Evolutionary conservation across 208 protist species (phyloP), one percentile per base, ranked within the genome.

Genomic region (Acanthamoeba quina): DNA sequence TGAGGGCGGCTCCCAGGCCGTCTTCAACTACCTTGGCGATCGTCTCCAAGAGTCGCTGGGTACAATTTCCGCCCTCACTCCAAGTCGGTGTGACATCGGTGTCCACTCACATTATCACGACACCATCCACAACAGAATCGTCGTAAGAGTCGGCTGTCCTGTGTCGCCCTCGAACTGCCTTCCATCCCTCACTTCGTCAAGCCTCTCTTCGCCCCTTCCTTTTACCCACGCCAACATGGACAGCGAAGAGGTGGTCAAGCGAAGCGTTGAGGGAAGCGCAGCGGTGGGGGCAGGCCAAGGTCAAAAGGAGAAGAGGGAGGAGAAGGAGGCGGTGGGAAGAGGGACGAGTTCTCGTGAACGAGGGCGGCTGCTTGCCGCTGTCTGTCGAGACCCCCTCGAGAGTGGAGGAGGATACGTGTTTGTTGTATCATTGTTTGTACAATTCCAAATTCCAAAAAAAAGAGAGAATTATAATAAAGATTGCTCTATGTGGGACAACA

Each of bases 1-100:
- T 1, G 89, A 93, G 66, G 89, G 70, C 24, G 89, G 89, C 41
- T 93, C 89, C 26, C 89, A 93, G 72, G 89, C 64, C 19, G 89
- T 93, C 24, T 93, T 93, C 72, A 83, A 93, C 52, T 83, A 86
- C 34, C 54, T 93, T 13, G 89, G 89, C 89, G 70, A 93, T 11
- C 89, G 89, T 10, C 66, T 93, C 34, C 64, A 54, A 47, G 89
- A 93, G 58, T 68, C 82, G 4, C 26, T 90, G n/a, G 82, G 82
- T 90, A 68, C 6, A 2, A 37, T 3, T 37, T 37, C 37, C 37
- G 37, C 37, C 37, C 37, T n/a, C 58, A 1, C 5, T 64, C 1
- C 24, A 64, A n/a, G 24, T 64, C 24, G 5, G 6, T 64, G 58
- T 64, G 24, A 1, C 6, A 58, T 58, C 15, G 6, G 15, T 3